Conservation (phyloP, 2,329 filamentous ascomycete species). For the Cytospora schulzeri region DNA sequence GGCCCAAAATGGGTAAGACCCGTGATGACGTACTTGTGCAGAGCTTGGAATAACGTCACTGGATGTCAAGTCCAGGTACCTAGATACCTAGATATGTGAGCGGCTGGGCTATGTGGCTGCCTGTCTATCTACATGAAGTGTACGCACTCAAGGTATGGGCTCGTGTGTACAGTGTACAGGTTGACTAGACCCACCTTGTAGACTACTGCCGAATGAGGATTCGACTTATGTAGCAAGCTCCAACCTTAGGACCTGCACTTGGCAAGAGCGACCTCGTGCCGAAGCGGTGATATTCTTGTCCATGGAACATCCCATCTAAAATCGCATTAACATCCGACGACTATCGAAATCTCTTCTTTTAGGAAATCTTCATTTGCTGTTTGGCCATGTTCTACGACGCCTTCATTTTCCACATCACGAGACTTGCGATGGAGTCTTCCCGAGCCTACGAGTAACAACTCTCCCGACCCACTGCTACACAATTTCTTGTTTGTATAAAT, state of each 20-base stretch:
- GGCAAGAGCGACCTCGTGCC: neutral
- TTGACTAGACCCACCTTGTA: neutral
- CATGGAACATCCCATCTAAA: slow-evolving; percentile 8
- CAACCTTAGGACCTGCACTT: neutral
- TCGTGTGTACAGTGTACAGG: neutral
- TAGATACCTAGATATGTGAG: neutral
- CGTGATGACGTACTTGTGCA: neutral
- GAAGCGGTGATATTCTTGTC: slow-evolving; percentile 5
- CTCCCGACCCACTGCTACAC: slow-evolving; percentile 12
- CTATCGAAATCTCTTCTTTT: neutral
- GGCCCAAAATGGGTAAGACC: neutral
- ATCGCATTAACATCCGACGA: neutral
- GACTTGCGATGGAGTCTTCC: slow-evolving; percentile 11
- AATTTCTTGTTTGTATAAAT: slow-evolving; percentile 18
- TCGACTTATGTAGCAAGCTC: neutral
- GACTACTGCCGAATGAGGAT: neutral
- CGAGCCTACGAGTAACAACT: slow-evolving; percentile 2
- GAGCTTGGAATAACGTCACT: neutral
- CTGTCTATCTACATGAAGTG: neutral
- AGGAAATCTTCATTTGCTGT: slow-evolving; percentile 8
- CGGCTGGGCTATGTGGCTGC: neutral
- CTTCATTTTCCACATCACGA: slow-evolving; percentile 5
- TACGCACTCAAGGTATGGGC: neutral
- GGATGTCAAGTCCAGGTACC: neutral
- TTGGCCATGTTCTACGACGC: slow-evolving; percentile 9